Evolutionary conservation across 2,329 filamentous ascomycete genomes (phyloP), one percentile per base, ranked within the genome.

Genomic region (Sarocladium kiliense): DNA sequence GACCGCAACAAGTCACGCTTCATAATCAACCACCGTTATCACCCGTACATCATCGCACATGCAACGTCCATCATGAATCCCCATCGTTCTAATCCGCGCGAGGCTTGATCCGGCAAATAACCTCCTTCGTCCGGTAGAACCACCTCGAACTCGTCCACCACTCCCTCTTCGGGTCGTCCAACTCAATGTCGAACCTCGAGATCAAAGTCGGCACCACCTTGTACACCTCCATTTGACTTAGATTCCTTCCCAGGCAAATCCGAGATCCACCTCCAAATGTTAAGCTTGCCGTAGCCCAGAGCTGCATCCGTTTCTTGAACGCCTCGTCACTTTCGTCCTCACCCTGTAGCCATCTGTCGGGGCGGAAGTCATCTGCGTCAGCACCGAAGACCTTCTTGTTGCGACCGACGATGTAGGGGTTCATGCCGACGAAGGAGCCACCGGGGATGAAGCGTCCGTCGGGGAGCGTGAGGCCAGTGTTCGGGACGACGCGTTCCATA

Each of bases 401-500:
- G 18, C 64, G 62, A 44, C 64, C 60, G 2, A 68, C 57, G 23
- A 73, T 64, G 60, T 66, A 72, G 2, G 71, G 63, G 50, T 71
- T 74, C 36, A 72, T 64, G 10, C 71, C 69, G 1, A 74, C 65
- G 12, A 56, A 59, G 7, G 67, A 66, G 27, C 54, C 55, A 30
- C 44, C 61, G 0, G 66, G 67, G 9, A 70, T 57, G 53, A 61
- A 62, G 16, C 57, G 56, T 3, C 69, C 69, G 23, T 69, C 63
- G 4, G 65, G 64, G 3, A 73, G 64, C 2, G 58, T 66, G 5
- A 71, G 61, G 9, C 75, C 74, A 1, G 61, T 62, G 7, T 58
- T 55, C 1, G 77, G 76, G 1, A 78, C 76, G 12, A 75, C 62
- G 1, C 78, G 74, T 57, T 79, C 74, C 1, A 80, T 67, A 0